Conservation (phyloP, 2,329 filamentous ascomycete genomes). For the Cercospora sojina region DNA sequence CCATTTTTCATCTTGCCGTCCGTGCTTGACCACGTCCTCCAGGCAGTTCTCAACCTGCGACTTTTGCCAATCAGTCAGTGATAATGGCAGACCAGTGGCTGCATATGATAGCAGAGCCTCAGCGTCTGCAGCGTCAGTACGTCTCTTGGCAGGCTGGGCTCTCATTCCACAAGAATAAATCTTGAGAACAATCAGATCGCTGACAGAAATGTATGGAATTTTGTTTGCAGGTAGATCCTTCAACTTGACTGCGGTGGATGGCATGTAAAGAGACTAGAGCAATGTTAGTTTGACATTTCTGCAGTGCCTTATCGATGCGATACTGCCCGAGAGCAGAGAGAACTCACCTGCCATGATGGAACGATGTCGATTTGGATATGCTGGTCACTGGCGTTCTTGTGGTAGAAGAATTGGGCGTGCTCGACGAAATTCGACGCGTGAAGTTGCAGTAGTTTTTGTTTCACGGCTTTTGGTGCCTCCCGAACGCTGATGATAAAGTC, state of each 20-base stretch:
- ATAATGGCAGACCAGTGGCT: neutral
- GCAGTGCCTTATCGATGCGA: too few relatives aligned
- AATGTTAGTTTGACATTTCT: neutral
- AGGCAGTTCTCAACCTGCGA: neutral
- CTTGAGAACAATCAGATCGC: neutral
- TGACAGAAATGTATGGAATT: neutral
- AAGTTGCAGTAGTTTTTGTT: too few relatives aligned
- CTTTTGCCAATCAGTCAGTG: neutral
- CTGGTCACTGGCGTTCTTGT: too few relatives aligned
- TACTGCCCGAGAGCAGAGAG: too few relatives aligned
- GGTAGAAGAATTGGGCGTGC: too few relatives aligned
- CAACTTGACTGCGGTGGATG: neutral
- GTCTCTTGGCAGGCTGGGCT: neutral
- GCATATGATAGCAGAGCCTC: neutral
- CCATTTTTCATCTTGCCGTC: neutral
- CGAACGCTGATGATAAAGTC: too few relatives aligned
- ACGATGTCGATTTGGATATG: too few relatives aligned
- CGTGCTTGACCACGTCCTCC: neutral
- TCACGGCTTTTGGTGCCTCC: too few relatives aligned
- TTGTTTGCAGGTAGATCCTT: neutral
- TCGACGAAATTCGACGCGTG: too few relatives aligned
- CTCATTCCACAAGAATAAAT: neutral
- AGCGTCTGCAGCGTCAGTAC: neutral
- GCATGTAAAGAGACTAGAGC: neutral
- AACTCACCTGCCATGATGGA: too few relatives aligned